Evolutionary conservation across 2,329 filamentous ascomycete genomes (phyloP), one percentile per base, ranked within the genome.

Genomic region (Pseudopithomyces maydicus): DNA sequence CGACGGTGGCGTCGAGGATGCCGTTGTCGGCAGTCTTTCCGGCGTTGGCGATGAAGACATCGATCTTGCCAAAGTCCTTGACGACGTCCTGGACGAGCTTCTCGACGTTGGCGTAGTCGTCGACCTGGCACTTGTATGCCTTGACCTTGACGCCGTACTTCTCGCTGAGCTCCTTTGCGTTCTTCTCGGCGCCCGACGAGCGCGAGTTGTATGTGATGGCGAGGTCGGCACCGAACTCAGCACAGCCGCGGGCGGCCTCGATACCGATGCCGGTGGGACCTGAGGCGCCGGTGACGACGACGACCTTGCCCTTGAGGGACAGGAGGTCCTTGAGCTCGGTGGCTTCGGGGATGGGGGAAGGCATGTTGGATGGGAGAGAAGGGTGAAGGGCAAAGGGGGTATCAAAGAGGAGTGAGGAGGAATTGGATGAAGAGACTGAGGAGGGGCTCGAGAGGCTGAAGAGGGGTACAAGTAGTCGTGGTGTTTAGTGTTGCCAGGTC

Each of bases 61-160:
- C 86, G 68, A 89, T 83, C 77, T 87, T 83, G 75, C 86, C 86
- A 66, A 92, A 93, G 71, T 93, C 90, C 64, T 80, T 79, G 71
- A 88, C 79, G 52, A 88, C 85, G 42, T 85, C 79, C 61, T 80
- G 74, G 67, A 88, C 84, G 54, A 88, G 77, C 74, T 81, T 75
- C 72, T 84, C 76, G 56, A 85, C 84, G 67, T 79, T 80, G 56
- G 81, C 79, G 78, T 83, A 87, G 75, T 80, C 78, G 72, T 81
- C 79, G 62, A 88, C 81, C 70, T 86, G 78, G 77, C 81, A 83
- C 79, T 89, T 87, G 84, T 89, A 89, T 58, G 86, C 84, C 79
- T 87, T 88, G 74, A 80, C 81, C 78, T 88, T 88, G 76, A 88
- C 78, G 62, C 85, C 85, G 77, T 86, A 88, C 65, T 81, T 81